Evolutionary conservation across 2,329 filamentous ascomycete genomes (phyloP), one percentile per base, ranked within the genome.

Genomic region (Ophiosphaerella herpotricha): DNA sequence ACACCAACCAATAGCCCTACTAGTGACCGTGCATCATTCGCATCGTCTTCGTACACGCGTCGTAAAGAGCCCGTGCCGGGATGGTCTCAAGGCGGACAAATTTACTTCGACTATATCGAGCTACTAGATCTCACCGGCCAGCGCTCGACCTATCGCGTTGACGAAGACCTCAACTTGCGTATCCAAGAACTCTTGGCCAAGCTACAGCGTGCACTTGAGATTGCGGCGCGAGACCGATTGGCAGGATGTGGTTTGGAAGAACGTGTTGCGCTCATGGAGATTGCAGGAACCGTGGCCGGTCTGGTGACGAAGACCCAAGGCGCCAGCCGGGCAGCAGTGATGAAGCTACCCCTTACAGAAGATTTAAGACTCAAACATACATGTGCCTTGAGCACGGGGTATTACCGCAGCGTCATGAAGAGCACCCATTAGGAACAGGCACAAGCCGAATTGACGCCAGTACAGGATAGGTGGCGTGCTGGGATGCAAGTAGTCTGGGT

Each of bases 11-110:
- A 82, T 39, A 60, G 49, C 39, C 54, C 50, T 21, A 50, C 43
- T 32, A 59, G 43, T 11, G 57, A 58, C 21, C 43, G 39, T 18
- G 46, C 48, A 13, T 58, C 58, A 0, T 33, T 48, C 8, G 38
- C 46, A 18, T 51, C 57, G n/a, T 48, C 50, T 14, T 24, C 49
- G 13, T 48, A 40, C 33, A 31, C 32, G 13, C 52, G 54, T 39
- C 53, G 53, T 1, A 61, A 57, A 40, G 68, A 69, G 29, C 58
- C 59, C 16, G 85, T 96, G 29, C 74, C 81, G 9, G 86, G 87
- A 45, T 97, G 94, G 94, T 78, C 85, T 8, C 75, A 84, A 14
- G 92, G 91, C 24, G 93, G 91, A 4, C 85, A 88, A 58, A 84
- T 97, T 21, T 97, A 96, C 70, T 78, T 81, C 29, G 82, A 85